Percentiles rank a stretch among this genome's conserved stretches.
phyloP scores from a whole-genome alignment of 768 basidiomycete genomes.

The Auriscalpium microsporum region DNA sequence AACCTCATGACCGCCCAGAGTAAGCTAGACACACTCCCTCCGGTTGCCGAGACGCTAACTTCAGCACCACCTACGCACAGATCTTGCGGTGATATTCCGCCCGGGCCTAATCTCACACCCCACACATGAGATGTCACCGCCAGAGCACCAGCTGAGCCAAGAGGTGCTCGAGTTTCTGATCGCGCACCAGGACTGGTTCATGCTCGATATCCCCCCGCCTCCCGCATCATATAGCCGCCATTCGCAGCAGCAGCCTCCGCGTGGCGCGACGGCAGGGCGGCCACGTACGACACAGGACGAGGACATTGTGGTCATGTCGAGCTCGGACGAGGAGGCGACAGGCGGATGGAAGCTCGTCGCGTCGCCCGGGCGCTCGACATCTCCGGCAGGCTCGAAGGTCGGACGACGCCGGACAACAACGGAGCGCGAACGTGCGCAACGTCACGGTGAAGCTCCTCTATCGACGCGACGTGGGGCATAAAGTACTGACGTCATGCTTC shows the following conservation, averaged over 20 bases:
- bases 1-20: constrained; percentile 96
- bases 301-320: constrained; percentile 35
- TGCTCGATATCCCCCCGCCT: constrained; percentile 78
- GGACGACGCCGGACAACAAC: constrained; percentile 5
- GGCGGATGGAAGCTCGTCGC: constrained; percentile 6
- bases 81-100: constrained; percentile 95
- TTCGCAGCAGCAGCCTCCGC: constrained; percentile 9
- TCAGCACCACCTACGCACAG: constrained; percentile 30
- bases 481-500: background rate
- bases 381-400: background rate
- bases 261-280: background rate
- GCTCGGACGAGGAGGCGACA: constrained; percentile 29
- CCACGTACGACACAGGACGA: constrained; percentile 12
- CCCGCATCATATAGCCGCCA: constrained; percentile 24
- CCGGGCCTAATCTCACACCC: constrained; percentile 92
- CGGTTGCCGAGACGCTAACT: background rate
- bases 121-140: constrained; percentile 74
- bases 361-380: background rate
- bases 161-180: constrained; percentile 92
- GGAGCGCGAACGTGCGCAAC: background rate
- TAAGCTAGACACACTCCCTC: constrained; percentile 31
- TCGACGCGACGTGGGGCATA: background rate
- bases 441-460: background rate
- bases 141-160: constrained; percentile 83
- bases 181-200: constrained; percentile 92